A percentile compares a stretch with the other conserved stretches of the same genome.
These are phyloP conservation scores for Raddia distichophylla DNA, from an alignment of 176 grass and related monocot genomes.

Conservation along the genomic window DNA sequence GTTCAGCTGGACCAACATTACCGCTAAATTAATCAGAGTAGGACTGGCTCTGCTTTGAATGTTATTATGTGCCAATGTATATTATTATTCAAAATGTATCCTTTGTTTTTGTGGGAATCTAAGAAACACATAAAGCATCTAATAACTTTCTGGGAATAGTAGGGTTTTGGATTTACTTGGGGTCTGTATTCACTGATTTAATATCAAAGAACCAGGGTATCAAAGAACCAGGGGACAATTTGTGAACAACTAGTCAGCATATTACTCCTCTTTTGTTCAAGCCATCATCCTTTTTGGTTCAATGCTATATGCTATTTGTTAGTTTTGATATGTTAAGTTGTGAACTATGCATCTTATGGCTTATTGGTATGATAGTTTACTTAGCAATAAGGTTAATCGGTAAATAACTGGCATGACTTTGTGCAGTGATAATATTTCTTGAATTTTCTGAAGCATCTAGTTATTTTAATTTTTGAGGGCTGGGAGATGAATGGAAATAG, in stretches of 20 bases:
- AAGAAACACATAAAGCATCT: too few species aligned
- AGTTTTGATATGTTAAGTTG: background rate
- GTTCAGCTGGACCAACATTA: background rate
- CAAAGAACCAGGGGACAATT: too few species aligned
- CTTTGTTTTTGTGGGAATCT: too few species aligned
- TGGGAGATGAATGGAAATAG: background rate
- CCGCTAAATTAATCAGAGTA: background rate
- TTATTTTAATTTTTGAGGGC: background rate
- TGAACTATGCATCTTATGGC: background rate
- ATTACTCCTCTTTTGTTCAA: background rate
- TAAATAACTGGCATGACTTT: background rate
- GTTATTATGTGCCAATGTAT: background rate
- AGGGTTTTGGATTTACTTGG: background rate
- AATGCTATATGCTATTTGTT: background rate
- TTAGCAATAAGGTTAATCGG: background rate
- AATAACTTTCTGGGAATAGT: background rate
- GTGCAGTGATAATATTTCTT: background rate
- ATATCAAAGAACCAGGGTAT: too few species aligned
- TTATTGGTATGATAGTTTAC: background rate
- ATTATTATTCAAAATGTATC: too few species aligned
- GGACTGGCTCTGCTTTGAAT: background rate
- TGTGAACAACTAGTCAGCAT: too few species aligned
- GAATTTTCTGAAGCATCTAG: background rate
- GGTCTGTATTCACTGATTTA: too few species aligned
- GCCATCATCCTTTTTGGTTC: background rate